Evolutionary conservation across 2,329 filamentous ascomycete genomes (phyloP).

Genomic region (Alternaria hordeiaustralica): DNA sequence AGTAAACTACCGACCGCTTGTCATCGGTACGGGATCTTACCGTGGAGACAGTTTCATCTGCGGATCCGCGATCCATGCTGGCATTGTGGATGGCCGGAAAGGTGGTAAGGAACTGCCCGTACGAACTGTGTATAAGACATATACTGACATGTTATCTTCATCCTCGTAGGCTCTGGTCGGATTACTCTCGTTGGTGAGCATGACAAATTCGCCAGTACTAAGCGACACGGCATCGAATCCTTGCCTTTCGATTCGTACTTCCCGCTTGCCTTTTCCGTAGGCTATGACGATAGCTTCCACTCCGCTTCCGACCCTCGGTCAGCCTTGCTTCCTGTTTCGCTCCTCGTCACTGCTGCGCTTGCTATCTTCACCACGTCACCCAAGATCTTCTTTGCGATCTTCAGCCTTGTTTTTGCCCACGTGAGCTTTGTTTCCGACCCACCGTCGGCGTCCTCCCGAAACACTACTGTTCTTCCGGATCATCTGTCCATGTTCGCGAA

Average conservation of each 20-base stretch:
- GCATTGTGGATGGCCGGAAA: slow-evolving; percentile 69
- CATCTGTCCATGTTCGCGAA: slow-evolving; percentile 67
- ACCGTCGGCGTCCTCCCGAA: slow-evolving; percentile 66
- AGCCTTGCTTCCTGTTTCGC: slow-evolving; percentile 77
- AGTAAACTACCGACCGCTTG: slow-evolving; percentile 61
- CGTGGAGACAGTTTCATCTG: slow-evolving; percentile 92
- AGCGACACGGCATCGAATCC: slow-evolving; percentile 75
- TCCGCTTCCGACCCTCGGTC: slow-evolving; percentile 76
- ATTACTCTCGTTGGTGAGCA: slow-evolving; percentile 73
- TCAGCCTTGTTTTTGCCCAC: slow-evolving; percentile 83
- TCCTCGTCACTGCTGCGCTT: slow-evolving; percentile 74
- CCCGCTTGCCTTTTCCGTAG: slow-evolving; percentile 83
- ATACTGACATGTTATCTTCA: not conserved
- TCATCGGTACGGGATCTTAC: slow-evolving; percentile 70
- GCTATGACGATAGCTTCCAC: slow-evolving; percentile 66
- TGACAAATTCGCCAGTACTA: slow-evolving; percentile 66
- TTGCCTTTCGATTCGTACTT: slow-evolving; percentile 85
- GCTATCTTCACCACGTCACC: slow-evolving; percentile 81
- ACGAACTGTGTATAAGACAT: not conserved
- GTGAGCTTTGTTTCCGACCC: slow-evolving; percentile 88
- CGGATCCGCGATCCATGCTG: slow-evolving; percentile 82
- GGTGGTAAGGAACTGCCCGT: slow-evolving; percentile 65
- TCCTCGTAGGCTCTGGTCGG: slow-evolving; percentile 64
- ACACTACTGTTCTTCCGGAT: slow-evolving; percentile 56
- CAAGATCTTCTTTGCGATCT: slow-evolving; percentile 79